phyloP scores from a whole-genome alignment of 2,329 filamentous ascomycete genomes.

The Talaromyces sp. region DNA sequence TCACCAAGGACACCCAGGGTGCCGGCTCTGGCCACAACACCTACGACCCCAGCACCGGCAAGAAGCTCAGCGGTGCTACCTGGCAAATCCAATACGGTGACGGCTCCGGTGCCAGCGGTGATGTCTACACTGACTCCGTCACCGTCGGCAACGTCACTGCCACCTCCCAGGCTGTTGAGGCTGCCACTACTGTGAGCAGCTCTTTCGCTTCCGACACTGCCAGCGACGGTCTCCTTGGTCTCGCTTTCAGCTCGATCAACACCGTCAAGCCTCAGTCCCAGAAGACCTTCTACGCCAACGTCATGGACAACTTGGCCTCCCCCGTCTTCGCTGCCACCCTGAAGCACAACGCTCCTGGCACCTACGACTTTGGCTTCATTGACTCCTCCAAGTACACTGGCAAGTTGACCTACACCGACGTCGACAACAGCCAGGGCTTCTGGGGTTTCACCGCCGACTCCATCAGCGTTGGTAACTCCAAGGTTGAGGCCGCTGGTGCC shows the following conservation, averaged over 20 bases:
- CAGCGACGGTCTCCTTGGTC: constrained; percentile 57
- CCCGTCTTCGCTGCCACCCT: constrained; percentile 11
- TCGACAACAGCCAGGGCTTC: constrained; percentile 53
- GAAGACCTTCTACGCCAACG: constrained; percentile 58
- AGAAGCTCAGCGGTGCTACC: constrained; percentile 42
- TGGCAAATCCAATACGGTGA: constrained; percentile 64
- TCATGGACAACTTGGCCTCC: constrained; percentile 44
- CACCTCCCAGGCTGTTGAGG: constrained; percentile 59
- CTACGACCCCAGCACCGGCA: constrained; percentile 52
- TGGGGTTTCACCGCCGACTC: constrained; percentile 57
- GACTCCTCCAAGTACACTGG: constrained; percentile 10
- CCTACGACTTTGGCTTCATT: constrained; percentile 13
- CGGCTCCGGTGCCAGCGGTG: constrained; percentile 56
- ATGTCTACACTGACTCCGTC: constrained; percentile 62
- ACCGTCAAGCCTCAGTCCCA: constrained; percentile 32
- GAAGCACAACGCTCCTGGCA: constrained; percentile 9
- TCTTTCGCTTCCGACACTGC: constrained; percentile 46
- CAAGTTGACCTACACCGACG: constrained; percentile 1
- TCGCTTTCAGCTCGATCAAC: constrained; percentile 57
- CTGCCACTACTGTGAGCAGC: constrained; percentile 54
- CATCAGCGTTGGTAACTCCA: constrained; percentile 47
- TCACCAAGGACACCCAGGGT: constrained; percentile 53
- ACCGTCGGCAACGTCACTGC: constrained; percentile 56
- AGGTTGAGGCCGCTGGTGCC: constrained; percentile 25
- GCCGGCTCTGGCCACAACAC: constrained; percentile 51